Percentiles rank a stretch among this genome's conserved stretches.
phyloP scores from a whole-genome alignment of 2,329 filamentous ascomycete genomes.

The Monilinia vaccinii-corymbosi region DNA sequence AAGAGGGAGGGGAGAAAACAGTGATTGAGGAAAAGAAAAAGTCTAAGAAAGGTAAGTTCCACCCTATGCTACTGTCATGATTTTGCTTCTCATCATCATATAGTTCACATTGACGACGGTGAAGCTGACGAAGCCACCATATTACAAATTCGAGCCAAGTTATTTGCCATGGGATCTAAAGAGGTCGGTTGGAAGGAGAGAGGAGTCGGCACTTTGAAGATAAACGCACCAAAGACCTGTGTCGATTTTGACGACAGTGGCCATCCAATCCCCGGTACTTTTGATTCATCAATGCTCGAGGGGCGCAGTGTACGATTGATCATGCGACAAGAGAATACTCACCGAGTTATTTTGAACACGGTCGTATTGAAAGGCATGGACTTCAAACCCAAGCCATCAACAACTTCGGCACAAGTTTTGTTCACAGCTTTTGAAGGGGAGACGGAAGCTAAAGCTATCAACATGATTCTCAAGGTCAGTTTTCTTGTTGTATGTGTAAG shows the following conservation, averaged over 20 bases:
- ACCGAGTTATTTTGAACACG: slow-evolving; percentile 80
- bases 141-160: slow-evolving; percentile 69
- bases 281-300: slow-evolving; percentile 46
- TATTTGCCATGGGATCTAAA: slow-evolving; percentile 64
- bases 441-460: slow-evolving; percentile 44
- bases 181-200: slow-evolving; percentile 76
- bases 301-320: slow-evolving; percentile 59
- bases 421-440: slow-evolving; percentile 56
- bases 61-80: background rate
- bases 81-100: background rate
- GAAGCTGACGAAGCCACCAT: slow-evolving; percentile 74
- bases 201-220: slow-evolving; percentile 72
- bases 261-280: slow-evolving; percentile 41
- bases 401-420: slow-evolving; percentile 44
- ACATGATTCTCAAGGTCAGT: slow-evolving; percentile 52
- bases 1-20: slow-evolving; percentile 41
- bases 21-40: slow-evolving; percentile 53
- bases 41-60: slow-evolving; percentile 51
- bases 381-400: slow-evolving; percentile 66
- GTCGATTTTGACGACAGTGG: slow-evolving; percentile 47
- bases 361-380: slow-evolving; percentile 69
- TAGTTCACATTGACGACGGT: slow-evolving; percentile 66
- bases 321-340: slow-evolving; percentile 84
- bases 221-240: slow-evolving; percentile 61
- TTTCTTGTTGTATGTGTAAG: slow-evolving; percentile 10